Base-by-base conservation (phyloP, 129 eudicot species). In the Chrysanthemum lavandulifolium region DNA sequence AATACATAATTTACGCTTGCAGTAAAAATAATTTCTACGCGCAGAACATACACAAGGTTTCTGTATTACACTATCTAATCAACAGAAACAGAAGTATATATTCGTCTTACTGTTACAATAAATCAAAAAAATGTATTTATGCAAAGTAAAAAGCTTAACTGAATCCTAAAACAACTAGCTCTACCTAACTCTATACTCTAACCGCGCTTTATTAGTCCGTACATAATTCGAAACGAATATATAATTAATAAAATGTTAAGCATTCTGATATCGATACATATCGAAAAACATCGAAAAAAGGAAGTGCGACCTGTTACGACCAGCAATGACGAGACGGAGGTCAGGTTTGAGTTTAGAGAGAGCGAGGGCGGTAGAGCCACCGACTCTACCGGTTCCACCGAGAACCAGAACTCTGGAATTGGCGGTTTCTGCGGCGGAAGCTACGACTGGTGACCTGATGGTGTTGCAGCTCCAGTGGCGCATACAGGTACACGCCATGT, bases 331-430 rank as follows among this genome's bases (percentile, higher is more conserved):
- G 61, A 93, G 83, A 56, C 73, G 88, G 69, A 93, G 89, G 76
- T 82, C 73, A 29, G 98, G 97, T 14, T 85, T 87, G 43, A 89
- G 79, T 12, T 84, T 81, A 61, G 97, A 85, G 68, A 93, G 97
- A 78, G 97, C 95, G 72, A 87, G 27, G 57, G 98, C 98, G 63
- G 98, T 77, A 21, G 98, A 93, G 21, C 97, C 97, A 49, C 98
- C 98, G 66, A 92, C 95, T 85, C 98, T 83, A 7, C 98, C 95
- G 50, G 98, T 92, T 15, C 96, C 98, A 6, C 98, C 98, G 9
- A 92, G 83, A 15, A 92, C 71, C 79, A 92, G 72, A 68, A 92
- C 83, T 81, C 85, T 85, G 11, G 91, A 80, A 40, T 81, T 88
- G 31, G 25, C 57, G 19, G 19, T 76, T 52, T 73, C 75, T 1